Base-by-base conservation (phyloP, 805 yeast genomes). In the Candida chauliodis region DNA sequence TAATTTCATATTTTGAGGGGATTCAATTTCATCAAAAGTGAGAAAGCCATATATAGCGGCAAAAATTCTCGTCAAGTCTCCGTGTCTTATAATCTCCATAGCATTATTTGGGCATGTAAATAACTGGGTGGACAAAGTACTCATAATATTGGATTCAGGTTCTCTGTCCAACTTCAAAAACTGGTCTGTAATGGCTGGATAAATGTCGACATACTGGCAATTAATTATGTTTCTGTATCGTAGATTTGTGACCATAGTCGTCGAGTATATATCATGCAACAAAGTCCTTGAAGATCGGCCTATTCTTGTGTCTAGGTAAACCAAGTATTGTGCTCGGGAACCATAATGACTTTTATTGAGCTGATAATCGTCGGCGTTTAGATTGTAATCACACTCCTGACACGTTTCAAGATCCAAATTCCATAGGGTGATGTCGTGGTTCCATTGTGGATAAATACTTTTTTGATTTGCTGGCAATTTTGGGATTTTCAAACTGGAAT, bases 21-120 rank as follows among this genome's bases (percentile, higher is more conserved):
- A 54, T 18, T 63, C 55, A 6, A 77, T 73, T 34, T 67, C 66
- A 5, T 78, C 77, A 0, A 61, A 66, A 1, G 88, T 78, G 15
- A 86, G 63, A 48, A 77, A 80, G 2, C 80, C 79, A 50, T 76
- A 79, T 2, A 84, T 69, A 7, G 81, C 63, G 4, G 85, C 79
- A 40, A 84, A 58, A 40, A 84, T 73, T 34, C 79, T 69, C 2
- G 79, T 67, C 15, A 83, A 60, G 44, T 81, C 86, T 7, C 87
- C 87, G 49, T 79, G 84, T 21, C 66, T 58, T 5, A 79, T 70
- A 18, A 85, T 75, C 19, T 77, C 63, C 1, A 76, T 74, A 0
- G 95, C 81, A 46, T 84, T 81, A 0, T 89, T 76, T 0, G 97
- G 96, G 38, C 95, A 83, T 0, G 97, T 90, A 58, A 89, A 89